A percentile compares a stretch with the other conserved stretches of the same genome.
Evolutionary conservation across 1,284 basidiomycete genomes (phyloP).

Genomic region (Ustanciosporium gigantosporum): DNA sequence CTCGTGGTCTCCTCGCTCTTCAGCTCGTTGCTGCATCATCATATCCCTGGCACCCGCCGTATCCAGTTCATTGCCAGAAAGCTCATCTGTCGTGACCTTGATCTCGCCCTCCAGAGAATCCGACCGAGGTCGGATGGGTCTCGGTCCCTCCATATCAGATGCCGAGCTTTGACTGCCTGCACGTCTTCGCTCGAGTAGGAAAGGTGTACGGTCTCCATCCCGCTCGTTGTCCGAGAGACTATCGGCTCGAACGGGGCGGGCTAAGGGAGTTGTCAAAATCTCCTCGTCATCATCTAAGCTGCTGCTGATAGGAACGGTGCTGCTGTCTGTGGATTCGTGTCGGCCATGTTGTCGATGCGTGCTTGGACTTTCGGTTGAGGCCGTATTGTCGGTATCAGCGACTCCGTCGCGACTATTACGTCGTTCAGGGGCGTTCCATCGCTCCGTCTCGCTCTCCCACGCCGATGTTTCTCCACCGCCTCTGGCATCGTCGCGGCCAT

Average conservation of each 20-base stretch:
- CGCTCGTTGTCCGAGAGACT: slow-evolving; percentile 14
- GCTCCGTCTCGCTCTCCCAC: slow-evolving; percentile 47
- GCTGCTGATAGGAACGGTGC: slow-evolving; percentile 10
- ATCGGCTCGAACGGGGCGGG: slow-evolving; percentile 9
- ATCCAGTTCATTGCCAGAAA: slow-evolving; percentile 28
- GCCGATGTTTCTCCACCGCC: slow-evolving; percentile 34
- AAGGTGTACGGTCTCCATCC: slow-evolving; percentile 16
- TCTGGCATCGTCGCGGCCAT: slow-evolving; percentile 8
- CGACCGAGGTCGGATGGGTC: no score
- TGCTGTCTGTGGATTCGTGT: slow-evolving; percentile 8
- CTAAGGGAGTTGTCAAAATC: slow-evolving; percentile 33
- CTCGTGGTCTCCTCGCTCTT: slow-evolving; percentile 34
- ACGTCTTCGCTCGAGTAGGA: slow-evolving; percentile 25
- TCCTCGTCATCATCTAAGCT: slow-evolving; percentile 34
- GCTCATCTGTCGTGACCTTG: slow-evolving; percentile 15
- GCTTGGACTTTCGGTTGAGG: background rate
- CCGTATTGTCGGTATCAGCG: background rate
- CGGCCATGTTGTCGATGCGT: slow-evolving; percentile 7
- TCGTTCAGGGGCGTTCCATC: slow-evolving; percentile 11
- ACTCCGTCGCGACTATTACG: slow-evolving; percentile 11
- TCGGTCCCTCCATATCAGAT: slow-evolving; percentile 28
- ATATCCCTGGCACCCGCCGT: slow-evolving; percentile 47
- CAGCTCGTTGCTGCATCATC: slow-evolving; percentile 41
- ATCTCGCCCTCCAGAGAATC: no score
- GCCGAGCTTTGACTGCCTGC: slow-evolving; percentile 27